Evolutionary conservation across 1,284 basidiomycete species (phyloP), one percentile per base, ranked within the genome.

Genomic region (Xerocomus minutiporus): DNA sequence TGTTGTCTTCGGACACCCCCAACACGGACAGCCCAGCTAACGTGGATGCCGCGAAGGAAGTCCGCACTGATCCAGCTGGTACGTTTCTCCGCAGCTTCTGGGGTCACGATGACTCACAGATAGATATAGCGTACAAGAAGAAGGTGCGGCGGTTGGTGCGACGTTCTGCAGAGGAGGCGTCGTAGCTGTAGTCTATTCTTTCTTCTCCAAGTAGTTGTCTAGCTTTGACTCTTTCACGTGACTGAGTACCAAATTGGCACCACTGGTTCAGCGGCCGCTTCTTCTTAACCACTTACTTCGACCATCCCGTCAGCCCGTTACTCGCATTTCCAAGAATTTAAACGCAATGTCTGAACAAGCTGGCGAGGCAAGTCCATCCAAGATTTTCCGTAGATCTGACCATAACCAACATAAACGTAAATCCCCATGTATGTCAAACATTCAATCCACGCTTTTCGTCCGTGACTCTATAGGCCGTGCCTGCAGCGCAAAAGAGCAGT

Each of bases 1-100:
- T 99, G 4, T 76, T 99, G 28, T 97, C 93, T 11, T 91, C 92
- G 46, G 92, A 98, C 66, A 84, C 80, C 35, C 97, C 96, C 31
- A 95, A 96, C 73, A 79, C 87, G 55, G 94, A 96, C 71, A 97
- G 94, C 58, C 96, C 96, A 3, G 96, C 96, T 1, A 99, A 99
- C 66, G 90, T 99, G 25, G 95, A 99, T 65, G 96, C 97, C 1
- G 94, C 94, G 17, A 94, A 93, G 67, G 86, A 96, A 69, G 83
- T 94, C 23, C 80, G 93, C 60, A 86, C 82, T 44, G 83, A 93
- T 66, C 75, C 82, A 38, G 73, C 78, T 41, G 76, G 89, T 89
- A 65, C 46, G 82, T 52, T 34, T 29, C 25, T 39, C 39, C 39
- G 9, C 44, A 45, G 5, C 8, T 7, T 23, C 23, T 32, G 8